These are phyloP conservation scores for Hemileccinum rubropunctum DNA, from an alignment of 768 basidiomycete species.

Conservation along the genomic window DNA sequence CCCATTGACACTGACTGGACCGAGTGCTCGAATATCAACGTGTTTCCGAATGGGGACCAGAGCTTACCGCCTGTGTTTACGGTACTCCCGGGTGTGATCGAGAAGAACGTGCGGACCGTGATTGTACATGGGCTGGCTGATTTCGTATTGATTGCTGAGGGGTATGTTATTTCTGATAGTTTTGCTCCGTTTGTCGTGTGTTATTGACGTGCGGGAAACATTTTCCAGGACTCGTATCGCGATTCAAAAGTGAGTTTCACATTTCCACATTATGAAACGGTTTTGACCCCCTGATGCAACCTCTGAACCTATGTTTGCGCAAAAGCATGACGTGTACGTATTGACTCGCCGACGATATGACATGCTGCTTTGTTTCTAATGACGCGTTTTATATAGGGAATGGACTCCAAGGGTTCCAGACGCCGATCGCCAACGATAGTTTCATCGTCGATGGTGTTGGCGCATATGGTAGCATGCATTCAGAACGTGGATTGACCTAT, in stretches of 20 bases:
- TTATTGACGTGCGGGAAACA: conserved; percentile 1
- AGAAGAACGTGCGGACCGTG: conserved; percentile 66
- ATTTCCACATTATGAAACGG: no score
- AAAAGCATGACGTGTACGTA: conserved; percentile 40
- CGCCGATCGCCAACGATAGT: conserved; percentile 59
- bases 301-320: background rate
- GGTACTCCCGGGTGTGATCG: conserved; percentile 72
- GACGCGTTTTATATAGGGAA: conserved; percentile 36
- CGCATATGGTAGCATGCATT: conserved; percentile 59
- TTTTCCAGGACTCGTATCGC: conserved; percentile 50
- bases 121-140: conserved; percentile 74
- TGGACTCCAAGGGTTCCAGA: conserved; percentile 71
- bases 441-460: conserved; percentile 75
- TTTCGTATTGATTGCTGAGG: conserved; percentile 70
- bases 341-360: background rate
- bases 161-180: conserved; percentile 40
- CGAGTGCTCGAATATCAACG: conserved; percentile 57
- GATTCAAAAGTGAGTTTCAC: conserved; percentile 54
- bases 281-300: background rate
- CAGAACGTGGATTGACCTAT: conserved; percentile 67
- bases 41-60: conserved; percentile 60
- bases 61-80: conserved; percentile 62
- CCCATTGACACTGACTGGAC: conserved; percentile 58
- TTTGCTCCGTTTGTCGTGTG: background rate
- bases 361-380: conserved; percentile 25